Conservation (phyloP, 2,329 filamentous ascomycete species). For the Pyrenophora graminea region DNA sequence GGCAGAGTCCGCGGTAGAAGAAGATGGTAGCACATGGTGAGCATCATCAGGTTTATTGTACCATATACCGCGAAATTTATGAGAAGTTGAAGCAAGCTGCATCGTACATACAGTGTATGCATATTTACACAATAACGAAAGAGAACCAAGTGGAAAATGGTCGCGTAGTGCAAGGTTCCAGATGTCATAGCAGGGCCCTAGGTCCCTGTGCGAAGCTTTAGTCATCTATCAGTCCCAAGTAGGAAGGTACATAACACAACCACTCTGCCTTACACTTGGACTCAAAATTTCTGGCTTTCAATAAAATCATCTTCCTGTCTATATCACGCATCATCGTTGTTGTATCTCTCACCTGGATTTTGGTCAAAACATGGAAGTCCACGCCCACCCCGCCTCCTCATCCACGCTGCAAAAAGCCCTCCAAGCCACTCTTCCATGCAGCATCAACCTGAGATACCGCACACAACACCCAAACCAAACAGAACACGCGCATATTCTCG, state of each 20-base stretch:
- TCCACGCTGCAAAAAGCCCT: conserved; percentile 59
- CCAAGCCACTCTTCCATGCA: conserved; percentile 58
- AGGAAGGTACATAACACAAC: conserved; percentile 5
- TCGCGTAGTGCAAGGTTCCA: not conserved
- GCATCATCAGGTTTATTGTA: too few species aligned
- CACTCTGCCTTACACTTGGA: not conserved
- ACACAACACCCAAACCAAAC: conserved; percentile 61
- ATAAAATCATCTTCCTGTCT: too few species aligned
- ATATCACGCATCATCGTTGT: not conserved
- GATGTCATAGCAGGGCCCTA: not conserved
- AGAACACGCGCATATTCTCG: conserved; percentile 38
- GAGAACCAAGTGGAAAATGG: too few species aligned
- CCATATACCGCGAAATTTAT: too few species aligned
- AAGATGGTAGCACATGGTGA: too few species aligned
- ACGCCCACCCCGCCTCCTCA: conserved; percentile 44
- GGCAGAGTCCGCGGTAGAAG: too few species aligned
- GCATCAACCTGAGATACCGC: conserved; percentile 65
- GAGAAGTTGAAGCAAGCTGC: too few species aligned
- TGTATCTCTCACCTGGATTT: not conserved
- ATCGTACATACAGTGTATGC: too few species aligned
- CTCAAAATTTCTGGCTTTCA: not conserved
- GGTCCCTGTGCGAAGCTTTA: not conserved
- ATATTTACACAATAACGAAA: too few species aligned
- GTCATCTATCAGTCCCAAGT: conserved; percentile 7
- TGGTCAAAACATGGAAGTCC: conserved; percentile 10